Base-by-base conservation (phyloP, 2,329 filamentous ascomycete genomes). In the Aspergillus quadrilineatus region DNA sequence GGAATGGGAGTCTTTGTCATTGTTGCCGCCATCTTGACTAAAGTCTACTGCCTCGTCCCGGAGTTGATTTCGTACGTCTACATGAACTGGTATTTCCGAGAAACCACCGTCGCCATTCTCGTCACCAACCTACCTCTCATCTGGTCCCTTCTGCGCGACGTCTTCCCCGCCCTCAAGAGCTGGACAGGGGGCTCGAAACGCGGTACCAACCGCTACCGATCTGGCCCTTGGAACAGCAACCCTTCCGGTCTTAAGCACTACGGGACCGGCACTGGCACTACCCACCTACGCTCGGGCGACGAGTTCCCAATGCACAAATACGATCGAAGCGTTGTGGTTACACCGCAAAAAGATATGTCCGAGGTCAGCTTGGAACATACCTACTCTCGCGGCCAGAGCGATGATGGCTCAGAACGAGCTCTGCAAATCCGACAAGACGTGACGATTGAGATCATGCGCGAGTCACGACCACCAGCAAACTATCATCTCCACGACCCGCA, bases 61-160 rank as follows among this genome's bases (percentile, higher is more conserved):
- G 60, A 68, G 1, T 61, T 78, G 34, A 71, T 75, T 43, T 74
- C 72, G 39, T 75, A 75, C 57, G 67, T 74, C 54, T 75, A 77
- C 65, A 73, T 79, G 73, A 77, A 76, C 63, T 79, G 77, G 77
- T 79, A 79, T 60, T 76, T 77, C 66, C 73, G 76, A 10, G 76
- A 79, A 69, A 74, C 74, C 6, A 74, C 73, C 1, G 75, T 76
- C 14, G 75, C 74, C 29, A 67, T 79, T 32, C 68, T 81, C 1
- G 79, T 82, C 15, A 80, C 80, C 57, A 82, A 82, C 56, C 66
- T 82, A 1, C 79, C 79, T 0, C 77, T 79, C 42, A 75, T 80
- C 10, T 82, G 80, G 80, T 79, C 79, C 1, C 72, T 82, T 2
- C 65, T 82, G 6, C 73, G 79, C 14, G 77, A 80, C 50, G 63